Conservation (phyloP, 2,329 filamentous ascomycete genomes). For the Coniochaeta pulveracea region DNA sequence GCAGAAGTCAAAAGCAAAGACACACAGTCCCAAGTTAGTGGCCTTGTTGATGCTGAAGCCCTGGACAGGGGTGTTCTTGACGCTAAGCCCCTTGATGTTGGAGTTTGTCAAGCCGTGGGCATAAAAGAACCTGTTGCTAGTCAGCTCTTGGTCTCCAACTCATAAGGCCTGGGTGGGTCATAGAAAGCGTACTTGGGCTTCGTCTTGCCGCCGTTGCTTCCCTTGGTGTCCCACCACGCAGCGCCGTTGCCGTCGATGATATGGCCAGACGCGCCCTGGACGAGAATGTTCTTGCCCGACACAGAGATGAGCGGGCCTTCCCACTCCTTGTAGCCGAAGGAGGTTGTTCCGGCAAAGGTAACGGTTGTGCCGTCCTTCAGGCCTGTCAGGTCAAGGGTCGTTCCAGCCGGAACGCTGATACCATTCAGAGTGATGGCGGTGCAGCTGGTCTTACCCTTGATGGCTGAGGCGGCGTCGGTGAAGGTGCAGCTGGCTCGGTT, state of each 20-base stretch:
- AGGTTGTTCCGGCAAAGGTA: constrained; percentile 55
- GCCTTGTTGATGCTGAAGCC: constrained; percentile 32
- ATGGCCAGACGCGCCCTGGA: constrained; percentile 38
- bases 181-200: constrained; percentile 47
- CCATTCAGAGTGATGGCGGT: too few species aligned
- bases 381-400: constrained; percentile 44
- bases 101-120: too few species aligned
- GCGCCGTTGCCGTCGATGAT: constrained; percentile 44
- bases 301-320: constrained; percentile 50
- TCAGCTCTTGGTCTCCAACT: too few species aligned
- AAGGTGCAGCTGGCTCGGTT: too few species aligned
- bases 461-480: too few species aligned
- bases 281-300: constrained; percentile 41
- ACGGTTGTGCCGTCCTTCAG: constrained; percentile 39
- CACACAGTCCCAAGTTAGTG: constrained; percentile 31
- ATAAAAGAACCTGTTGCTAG: too few species aligned
- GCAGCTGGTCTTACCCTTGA: too few species aligned
- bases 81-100: too few species aligned
- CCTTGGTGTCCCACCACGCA: constrained; percentile 51
- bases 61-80: constrained; percentile 45
- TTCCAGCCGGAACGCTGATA: too few species aligned
- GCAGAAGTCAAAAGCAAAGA: too few species aligned
- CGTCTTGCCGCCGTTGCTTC: constrained; percentile 45
- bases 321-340: constrained; percentile 57
- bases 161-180: too few species aligned